Evolutionary conservation across 495 filamentous ascomycete genomes (phyloP).

Genomic region (Parathielavia hyrcaniae): DNA sequence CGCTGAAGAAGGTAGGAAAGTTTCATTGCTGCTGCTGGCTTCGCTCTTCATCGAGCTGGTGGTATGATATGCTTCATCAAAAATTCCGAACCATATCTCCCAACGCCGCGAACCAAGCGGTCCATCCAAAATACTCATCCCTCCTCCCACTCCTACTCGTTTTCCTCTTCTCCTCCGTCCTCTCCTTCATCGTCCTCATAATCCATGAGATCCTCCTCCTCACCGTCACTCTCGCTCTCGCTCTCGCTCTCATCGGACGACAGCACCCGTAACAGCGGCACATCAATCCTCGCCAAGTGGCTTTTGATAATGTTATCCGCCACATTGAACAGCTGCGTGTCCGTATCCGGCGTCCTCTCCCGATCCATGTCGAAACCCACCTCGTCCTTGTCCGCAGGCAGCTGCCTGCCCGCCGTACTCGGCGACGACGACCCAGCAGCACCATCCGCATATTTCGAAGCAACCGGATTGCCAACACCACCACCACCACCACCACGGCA

Average conservation of each 20-base stretch:
- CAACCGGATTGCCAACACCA: no score
- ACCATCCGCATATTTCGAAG: neutral
- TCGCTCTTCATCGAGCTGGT: neutral
- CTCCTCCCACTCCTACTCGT: constrained; percentile 19
- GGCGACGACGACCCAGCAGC: neutral
- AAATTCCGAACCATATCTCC: neutral
- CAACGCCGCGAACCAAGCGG: no score
- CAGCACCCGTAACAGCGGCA: constrained; percentile 31
- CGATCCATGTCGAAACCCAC: constrained; percentile 30
- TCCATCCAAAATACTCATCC: constrained; percentile 4
- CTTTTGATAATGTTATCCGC: constrained; percentile 36
- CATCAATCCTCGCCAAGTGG: constrained; percentile 30
- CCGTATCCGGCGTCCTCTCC: constrained; percentile 27
- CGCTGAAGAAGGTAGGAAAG: no score
- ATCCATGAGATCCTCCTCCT: constrained; percentile 18
- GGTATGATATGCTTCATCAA: neutral
- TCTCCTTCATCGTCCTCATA: constrained; percentile 29
- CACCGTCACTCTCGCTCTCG: constrained; percentile 29
- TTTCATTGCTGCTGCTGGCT: no score
- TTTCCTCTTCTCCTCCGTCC: constrained; percentile 21
- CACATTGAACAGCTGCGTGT: constrained; percentile 27
- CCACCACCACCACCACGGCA: neutral
- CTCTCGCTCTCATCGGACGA: constrained; percentile 34
- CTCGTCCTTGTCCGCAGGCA: constrained; percentile 19
- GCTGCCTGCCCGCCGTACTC: neutral